These are phyloP conservation scores for Mycena albidolilacea DNA, from an alignment of 768 basidiomycete species.

Conservation along the genomic window DNA sequence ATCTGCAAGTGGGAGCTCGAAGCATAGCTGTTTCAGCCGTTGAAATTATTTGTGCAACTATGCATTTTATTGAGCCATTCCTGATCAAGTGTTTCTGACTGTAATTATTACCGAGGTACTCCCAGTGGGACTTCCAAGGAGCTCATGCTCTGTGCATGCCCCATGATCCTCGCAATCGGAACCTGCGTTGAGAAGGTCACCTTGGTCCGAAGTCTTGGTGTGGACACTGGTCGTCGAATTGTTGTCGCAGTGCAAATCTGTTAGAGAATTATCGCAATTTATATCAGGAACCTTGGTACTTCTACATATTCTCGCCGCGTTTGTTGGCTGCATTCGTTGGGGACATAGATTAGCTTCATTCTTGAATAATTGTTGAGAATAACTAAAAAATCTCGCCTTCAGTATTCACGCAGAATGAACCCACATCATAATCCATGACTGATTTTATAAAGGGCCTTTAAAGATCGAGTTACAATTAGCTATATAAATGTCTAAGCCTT, in stretches of 20 bases:
- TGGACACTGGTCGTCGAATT: background rate
- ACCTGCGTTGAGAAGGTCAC: background rate
- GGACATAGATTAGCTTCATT: no score
- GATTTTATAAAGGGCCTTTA: background rate
- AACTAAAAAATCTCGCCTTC: no score
- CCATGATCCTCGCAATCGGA: background rate
- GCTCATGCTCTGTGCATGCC: background rate
- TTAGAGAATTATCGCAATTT: background rate
- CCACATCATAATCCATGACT: no score
- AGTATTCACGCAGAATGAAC: no score
- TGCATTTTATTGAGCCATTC: no score
- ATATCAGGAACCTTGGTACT: background rate
- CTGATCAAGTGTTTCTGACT: no score
- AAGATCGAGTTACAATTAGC: background rate
- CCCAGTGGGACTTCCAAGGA: background rate
- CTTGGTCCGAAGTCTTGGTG: background rate
- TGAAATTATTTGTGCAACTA: background rate
- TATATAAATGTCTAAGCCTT: background rate
- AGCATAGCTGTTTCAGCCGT: background rate
- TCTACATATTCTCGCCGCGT: background rate
- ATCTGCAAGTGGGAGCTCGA: slow-evolving; percentile 9
- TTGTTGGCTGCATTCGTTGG: background rate
- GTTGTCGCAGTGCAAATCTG: background rate
- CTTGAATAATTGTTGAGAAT: no score
- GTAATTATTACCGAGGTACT: no score